A percentile compares a stretch with the other conserved stretches of the same genome.
These are phyloP conservation scores for Clonostachys chloroleuca DNA, from an alignment of 2,329 filamentous ascomycete species.

Conservation along the genomic window DNA sequence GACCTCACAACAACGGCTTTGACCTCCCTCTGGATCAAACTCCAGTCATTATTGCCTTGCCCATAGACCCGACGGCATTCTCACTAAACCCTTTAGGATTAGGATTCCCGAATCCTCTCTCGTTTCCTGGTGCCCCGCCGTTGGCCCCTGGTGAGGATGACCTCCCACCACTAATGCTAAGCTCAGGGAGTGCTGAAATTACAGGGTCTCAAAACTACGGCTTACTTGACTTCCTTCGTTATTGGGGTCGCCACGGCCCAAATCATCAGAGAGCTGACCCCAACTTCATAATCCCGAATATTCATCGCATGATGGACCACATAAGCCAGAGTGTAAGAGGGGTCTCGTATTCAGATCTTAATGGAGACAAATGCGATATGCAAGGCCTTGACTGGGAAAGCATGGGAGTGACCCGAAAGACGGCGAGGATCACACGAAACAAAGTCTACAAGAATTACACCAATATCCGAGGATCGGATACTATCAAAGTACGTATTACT, in stretches of 20 bases:
- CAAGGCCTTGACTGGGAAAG: constrained; percentile 56
- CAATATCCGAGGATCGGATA: constrained; percentile 43
- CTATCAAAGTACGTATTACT: background rate
- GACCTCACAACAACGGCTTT: no score
- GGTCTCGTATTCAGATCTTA: constrained; percentile 38
- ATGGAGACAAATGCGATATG: constrained; percentile 51
- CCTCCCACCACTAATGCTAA: constrained; percentile 10
- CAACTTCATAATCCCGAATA: constrained; percentile 18
- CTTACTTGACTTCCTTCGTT: constrained; percentile 42
- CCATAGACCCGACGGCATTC: no score
- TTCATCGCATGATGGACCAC: constrained; percentile 7
- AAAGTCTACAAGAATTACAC: constrained; percentile 54
- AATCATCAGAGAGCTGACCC: constrained; percentile 13
- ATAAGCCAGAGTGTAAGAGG: constrained; percentile 7
- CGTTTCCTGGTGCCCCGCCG: constrained; percentile 15
- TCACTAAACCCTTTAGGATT: no score
- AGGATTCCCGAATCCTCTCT: no score
- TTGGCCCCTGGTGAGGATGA: constrained; percentile 9
- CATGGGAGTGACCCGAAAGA: constrained; percentile 42
- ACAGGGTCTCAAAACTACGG: constrained; percentile 45
- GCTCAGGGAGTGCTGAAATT: constrained; percentile 25
- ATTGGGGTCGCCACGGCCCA: constrained; percentile 36
- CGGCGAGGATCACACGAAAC: constrained; percentile 41
- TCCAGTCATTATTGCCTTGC: no score
- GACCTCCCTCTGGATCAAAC: no score